Conservation (phyloP, 2,329 filamentous ascomycete species). For the Penicillium olsonii region DNA sequence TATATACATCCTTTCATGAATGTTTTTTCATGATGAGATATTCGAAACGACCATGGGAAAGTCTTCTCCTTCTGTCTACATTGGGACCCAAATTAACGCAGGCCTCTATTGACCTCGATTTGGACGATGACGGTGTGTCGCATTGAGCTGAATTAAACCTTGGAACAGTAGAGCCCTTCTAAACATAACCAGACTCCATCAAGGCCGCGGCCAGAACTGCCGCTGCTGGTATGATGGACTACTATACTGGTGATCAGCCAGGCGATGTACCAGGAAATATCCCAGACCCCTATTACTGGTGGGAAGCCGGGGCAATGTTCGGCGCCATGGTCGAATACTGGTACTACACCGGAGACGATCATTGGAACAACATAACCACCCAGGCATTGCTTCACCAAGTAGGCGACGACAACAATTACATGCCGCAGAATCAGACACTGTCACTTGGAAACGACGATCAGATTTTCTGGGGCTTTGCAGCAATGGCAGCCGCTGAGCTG, state of each 20-base stretch:
- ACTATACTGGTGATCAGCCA: conserved; percentile 47
- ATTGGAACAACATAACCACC: conserved; percentile 37
- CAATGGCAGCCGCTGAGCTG: conserved; percentile 73
- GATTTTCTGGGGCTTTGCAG: conserved; percentile 70
- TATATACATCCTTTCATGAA: not conserved
- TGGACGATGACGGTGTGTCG: conserved; percentile 27
- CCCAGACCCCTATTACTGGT: conserved; percentile 44
- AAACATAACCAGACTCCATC: conserved; percentile 38
- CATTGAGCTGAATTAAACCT: not conserved
- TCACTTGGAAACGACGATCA: conserved; percentile 4
- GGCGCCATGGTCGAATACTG: conserved; percentile 34
- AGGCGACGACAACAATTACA: conserved; percentile 71
- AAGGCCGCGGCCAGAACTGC: conserved; percentile 44
- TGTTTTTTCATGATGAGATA: not conserved
- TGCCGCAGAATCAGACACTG: conserved; percentile 55
- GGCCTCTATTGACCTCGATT: conserved; percentile 25
- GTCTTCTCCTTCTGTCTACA: conserved; percentile 10
- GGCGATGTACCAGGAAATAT: conserved; percentile 50
- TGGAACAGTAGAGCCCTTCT: not conserved
- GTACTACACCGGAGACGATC: conserved; percentile 32
- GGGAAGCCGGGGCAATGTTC: conserved; percentile 36
- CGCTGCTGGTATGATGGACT: conserved; percentile 47
- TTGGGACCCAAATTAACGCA: conserved; percentile 25
- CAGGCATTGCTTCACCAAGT: conserved; percentile 46
- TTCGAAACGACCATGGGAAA: not conserved